Percentiles rank a stretch among this genome's conserved stretches.
Conservation (phyloP, 768 basidiomycete genomes). For the Russula abietina region DNA sequence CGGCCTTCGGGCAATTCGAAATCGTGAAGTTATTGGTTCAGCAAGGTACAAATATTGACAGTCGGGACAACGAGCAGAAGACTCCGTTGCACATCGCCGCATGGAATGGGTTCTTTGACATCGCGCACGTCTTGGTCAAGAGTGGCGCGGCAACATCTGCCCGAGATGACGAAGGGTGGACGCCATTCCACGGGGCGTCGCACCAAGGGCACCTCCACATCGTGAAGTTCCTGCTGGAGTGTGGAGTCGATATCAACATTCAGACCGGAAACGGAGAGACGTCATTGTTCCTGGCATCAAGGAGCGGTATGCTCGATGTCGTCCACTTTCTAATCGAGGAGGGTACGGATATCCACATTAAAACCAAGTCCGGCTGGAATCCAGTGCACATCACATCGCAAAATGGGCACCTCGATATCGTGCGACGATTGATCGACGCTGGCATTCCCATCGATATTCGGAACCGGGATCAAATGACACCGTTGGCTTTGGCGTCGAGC, state of each 20-base stretch:
- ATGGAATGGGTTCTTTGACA: neutral
- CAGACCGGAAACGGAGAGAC: neutral
- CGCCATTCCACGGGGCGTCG: neutral
- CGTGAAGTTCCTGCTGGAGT: neutral
- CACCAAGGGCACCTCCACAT: neutral
- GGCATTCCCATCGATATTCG: neutral
- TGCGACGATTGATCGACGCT: neutral
- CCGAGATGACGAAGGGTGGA: neutral
- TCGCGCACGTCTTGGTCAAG: neutral
- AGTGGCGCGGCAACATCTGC: neutral
- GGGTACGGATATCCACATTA: neutral
- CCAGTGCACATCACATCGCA: neutral
- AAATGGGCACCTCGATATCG: neutral
- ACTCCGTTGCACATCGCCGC: neutral
- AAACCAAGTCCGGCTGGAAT: neutral
- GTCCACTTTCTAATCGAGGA: neutral
- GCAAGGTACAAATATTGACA: neutral
- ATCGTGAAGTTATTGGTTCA: neutral
- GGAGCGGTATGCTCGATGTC: neutral
- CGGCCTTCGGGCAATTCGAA: neutral
- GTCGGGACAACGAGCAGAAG: neutral
- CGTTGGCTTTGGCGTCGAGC: neutral
- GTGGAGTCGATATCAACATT: neutral
- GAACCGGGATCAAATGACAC: neutral
- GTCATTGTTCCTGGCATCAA: neutral